Evolutionary conservation across 2,329 filamentous ascomycete genomes (phyloP), one percentile per base, ranked within the genome.

Genomic region (Talaromyces amestolkiae): DNA sequence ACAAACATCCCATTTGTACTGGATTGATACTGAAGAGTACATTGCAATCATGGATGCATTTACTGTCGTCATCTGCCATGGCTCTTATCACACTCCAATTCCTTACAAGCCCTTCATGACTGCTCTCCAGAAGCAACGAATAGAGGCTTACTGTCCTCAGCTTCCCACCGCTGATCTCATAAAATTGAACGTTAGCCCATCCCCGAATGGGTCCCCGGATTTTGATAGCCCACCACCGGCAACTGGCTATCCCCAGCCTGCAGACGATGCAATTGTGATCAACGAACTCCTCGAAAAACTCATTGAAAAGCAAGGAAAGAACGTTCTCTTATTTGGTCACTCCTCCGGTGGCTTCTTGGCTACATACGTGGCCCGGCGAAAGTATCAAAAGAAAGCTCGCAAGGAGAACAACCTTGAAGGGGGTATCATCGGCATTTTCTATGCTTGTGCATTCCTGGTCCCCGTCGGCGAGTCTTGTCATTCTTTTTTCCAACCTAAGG

Each of bases 151-250:
- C 67, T 78, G 75, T 22, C 75, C 76, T 17, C 75, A 78, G 41
- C 69, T 75, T 7, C 72, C 75, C 1, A 76, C 73, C 3, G 68
- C 73, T 10, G 75, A 78, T 61, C 69, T 95, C 13, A 86, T 87
- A 19, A 77, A 76, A 9, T 82, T 91, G 15, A 84, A 83, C 67
- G 84, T 84, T 3, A 88, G 87, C 0, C 86, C 15, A 3, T 22
- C 11, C 11, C 19, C 43, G 22, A 6, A 13, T 41, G 27, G 3
- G 1, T 27, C 10, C 6, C 51, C 33, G 8, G 73, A 69, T 33
- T 69, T 69, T 8, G 49, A 67, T 58, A 70, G 68, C 9, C 70
- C 60, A 17, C 72, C 72, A 33, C 73, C 75, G 0, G 41, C 60
- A 7, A 72, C 66, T 3, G 75, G 75, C 9, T 77, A 76, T 51